Evolutionary conservation across 2,329 filamentous ascomycete species (phyloP).

Genomic region (Curvularia sp.): DNA sequence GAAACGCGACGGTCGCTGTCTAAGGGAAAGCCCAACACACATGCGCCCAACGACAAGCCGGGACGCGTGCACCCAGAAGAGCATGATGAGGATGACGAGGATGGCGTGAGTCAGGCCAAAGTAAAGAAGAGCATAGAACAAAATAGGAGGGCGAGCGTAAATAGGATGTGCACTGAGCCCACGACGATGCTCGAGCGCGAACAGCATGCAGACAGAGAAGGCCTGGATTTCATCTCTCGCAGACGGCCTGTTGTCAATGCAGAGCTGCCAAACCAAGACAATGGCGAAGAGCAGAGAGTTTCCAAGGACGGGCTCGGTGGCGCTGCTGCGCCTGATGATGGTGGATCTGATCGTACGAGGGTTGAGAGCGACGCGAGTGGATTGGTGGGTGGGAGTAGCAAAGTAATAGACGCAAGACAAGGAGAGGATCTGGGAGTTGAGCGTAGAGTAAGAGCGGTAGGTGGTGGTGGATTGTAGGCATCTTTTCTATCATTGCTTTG

Average conservation of each 20-base stretch:
- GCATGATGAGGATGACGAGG: constrained; percentile 16
- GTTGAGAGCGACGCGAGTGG: constrained; percentile 14
- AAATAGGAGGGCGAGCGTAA: constrained; percentile 22
- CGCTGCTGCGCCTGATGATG: neutral
- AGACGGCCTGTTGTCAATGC: neutral
- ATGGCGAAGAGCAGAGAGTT: no score
- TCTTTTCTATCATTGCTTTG: no score
- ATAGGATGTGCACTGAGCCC: constrained; percentile 33
- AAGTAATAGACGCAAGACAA: neutral
- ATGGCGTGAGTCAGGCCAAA: constrained; percentile 1
- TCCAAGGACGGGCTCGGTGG: no score
- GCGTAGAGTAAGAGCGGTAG: neutral
- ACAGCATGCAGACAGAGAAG: constrained; percentile 6
- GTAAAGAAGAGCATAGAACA: neutral
- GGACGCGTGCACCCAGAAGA: constrained; percentile 3
- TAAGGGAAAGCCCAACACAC: constrained; percentile 20
- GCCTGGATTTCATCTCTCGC: constrained; percentile 7
- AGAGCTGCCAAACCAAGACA: constrained; percentile 3
- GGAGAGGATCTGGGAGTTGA: constrained; percentile 1
- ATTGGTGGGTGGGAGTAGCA: constrained; percentile 1
- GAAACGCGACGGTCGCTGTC: constrained; percentile 9
- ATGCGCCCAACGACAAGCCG: constrained; percentile 20
- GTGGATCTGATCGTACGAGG: constrained; percentile 21
- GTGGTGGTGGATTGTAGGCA: neutral
- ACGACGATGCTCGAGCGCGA: constrained; percentile 18